These are phyloP conservation scores for Rhizomucor pusillus DNA, from an alignment of 371 early-diverging fungal genomes.

Conservation along the genomic window DNA sequence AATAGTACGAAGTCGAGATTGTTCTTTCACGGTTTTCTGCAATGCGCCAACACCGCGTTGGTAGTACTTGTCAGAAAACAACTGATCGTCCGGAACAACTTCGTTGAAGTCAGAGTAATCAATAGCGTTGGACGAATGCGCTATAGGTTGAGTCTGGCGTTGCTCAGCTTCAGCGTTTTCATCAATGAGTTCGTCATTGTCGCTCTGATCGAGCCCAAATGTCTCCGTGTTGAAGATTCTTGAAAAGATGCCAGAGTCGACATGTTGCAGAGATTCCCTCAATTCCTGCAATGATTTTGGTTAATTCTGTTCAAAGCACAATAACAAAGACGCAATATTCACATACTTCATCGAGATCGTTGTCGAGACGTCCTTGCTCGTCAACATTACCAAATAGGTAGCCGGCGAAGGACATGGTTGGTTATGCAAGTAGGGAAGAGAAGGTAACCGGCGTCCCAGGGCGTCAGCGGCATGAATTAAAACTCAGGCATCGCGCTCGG, in stretches of 20 bases:
- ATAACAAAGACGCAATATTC: neutral
- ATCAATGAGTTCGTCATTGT: constrained; percentile 33
- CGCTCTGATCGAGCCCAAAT: constrained; percentile 40
- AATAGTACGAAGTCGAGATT: constrained; percentile 30
- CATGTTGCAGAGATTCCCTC: constrained; percentile 60
- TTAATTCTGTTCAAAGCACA: neutral
- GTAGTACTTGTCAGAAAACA: constrained; percentile 42
- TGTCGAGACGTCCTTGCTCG: constrained; percentile 77
- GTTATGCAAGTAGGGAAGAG: too few species aligned
- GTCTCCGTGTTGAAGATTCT: constrained; percentile 56
- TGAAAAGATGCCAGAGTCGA: constrained; percentile 50
- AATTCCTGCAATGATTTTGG: constrained; percentile 54
- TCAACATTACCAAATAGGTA: constrained; percentile 91
- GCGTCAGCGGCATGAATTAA: too few species aligned
- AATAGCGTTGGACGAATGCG: constrained; percentile 67
- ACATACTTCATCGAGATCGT: constrained; percentile 58
- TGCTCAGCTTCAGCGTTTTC: constrained; percentile 27
- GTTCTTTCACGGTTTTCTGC: constrained; percentile 22
- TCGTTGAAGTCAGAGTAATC: constrained; percentile 86
- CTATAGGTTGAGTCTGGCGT: constrained; percentile 24
- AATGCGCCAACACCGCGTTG: constrained; percentile 33
- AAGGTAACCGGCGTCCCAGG: too few species aligned
- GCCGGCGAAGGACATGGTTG: constrained; percentile 62
- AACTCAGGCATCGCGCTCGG: too few species aligned
- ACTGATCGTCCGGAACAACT: constrained; percentile 65